Percentiles rank a stretch among this genome's conserved stretches.
Conservation (phyloP, 1,284 basidiomycete genomes). For the Thecaphora thlaspeos region DNA sequence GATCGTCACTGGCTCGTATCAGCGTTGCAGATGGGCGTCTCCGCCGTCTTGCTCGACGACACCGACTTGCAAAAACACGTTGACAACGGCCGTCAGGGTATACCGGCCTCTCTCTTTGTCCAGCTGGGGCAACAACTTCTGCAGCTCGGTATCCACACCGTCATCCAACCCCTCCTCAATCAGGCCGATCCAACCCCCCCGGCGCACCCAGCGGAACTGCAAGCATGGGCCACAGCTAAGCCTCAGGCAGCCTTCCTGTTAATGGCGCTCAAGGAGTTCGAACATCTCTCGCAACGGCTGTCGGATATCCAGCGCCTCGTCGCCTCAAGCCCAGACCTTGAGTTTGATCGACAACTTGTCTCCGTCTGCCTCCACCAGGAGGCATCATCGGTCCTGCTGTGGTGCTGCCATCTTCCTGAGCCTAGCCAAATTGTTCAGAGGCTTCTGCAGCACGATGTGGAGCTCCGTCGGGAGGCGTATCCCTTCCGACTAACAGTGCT, state of each 20-base stretch:
- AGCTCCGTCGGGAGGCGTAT: not conserved
- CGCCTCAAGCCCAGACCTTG: not conserved
- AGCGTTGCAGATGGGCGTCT: slow-evolving; percentile 19
- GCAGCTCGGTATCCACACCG: slow-evolving; percentile 15
- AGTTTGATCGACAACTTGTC: not conserved
- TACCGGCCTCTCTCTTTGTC: slow-evolving; percentile 2
- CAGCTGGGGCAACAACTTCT: slow-evolving; percentile 24
- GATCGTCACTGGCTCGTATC: slow-evolving; percentile 15
- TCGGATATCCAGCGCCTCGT: slow-evolving; percentile 4
- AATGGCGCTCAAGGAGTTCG: not conserved
- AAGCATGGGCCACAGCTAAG: slow-evolving; percentile 1
- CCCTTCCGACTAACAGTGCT: not conserved
- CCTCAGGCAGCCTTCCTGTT: not conserved
- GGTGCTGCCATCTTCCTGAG: not conserved
- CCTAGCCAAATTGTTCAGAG: not conserved
- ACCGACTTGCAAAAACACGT: no score
- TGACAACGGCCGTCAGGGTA: no score
- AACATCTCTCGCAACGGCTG: slow-evolving; percentile 6
- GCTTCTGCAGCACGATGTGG: not conserved
- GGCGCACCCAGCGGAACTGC: not conserved
- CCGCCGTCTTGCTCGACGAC: slow-evolving; percentile 14
- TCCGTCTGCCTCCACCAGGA: not conserved
- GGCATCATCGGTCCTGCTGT: not conserved
- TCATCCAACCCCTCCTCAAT: slow-evolving; percentile 7
- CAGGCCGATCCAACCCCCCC: not conserved